Evolutionary conservation across 495 filamentous ascomycete genomes (phyloP), one percentile per base, ranked within the genome.

Genomic region (Talaromyces adpressus): DNA sequence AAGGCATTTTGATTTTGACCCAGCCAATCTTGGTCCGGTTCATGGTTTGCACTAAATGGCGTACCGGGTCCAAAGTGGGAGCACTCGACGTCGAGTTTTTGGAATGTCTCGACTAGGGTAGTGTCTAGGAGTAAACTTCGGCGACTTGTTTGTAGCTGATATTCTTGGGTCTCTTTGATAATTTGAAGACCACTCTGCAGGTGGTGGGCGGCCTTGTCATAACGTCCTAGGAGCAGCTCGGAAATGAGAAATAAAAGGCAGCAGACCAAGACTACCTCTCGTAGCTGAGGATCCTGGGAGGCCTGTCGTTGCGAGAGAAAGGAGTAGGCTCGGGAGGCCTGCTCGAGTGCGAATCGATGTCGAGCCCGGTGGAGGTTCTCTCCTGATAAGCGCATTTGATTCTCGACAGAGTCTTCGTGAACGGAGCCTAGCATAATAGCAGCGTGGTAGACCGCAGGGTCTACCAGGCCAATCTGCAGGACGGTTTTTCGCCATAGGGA

Each of bases 381-480:
- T 60, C 63, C 68, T 5, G 70, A 63, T 12, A 67, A 49, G 16
- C 63, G 62, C 62, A 69, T 64, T 22, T 62, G 56, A 58, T 68
- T 62, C 20, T 20, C 36, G 41, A 66, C 59, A 1, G 59, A 60
- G 52, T 69, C 70, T 45, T 69, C 62, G 29, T 70, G 62, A 18
- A 70, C 18, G 23, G 70, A 66, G 29, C 70, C 64, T 2, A 72
- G 63, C 51, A 64, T 65, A 20, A 64, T 59, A 57, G 66, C 68
- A 4, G 70, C 68, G 30, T 72, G 70, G 52, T 70, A 72, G 3
- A 72, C 70, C 1, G 70, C 67, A 5, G 63, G 66, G 3, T 72
- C 70, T 11, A 64, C 57, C 36, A 58, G 34, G 49, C 68, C 62
- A 12, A 68, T 62, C 57, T 68, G 70, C 20, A 68, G 49, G 12